Evolutionary conservation across 345 rosid species (phyloP), one percentile per base, ranked within the genome.

Genomic region (Stellera chamaejasme): DNA sequence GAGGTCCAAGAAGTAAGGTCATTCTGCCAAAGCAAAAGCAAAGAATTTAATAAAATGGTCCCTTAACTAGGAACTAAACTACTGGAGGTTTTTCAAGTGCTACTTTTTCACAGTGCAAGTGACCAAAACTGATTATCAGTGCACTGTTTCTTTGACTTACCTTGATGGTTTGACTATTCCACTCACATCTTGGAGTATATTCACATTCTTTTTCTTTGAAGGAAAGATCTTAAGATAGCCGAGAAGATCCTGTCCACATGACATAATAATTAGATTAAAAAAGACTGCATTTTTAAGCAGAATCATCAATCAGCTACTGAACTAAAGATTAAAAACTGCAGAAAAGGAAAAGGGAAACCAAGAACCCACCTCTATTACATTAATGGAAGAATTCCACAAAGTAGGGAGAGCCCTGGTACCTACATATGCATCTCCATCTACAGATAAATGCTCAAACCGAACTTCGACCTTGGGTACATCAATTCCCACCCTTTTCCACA

Each of bases 1-100:
- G 86, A 16, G 90, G 90, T 25, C 90, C 90, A 42, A 80, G 67
- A 46, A 83, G 84, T 58, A 83, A 59, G 48, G 80, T 61, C 86
- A 83, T 80, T 52, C 90, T 76, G 75, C 13, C 46, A 45, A n/a
- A 54, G 13, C 26, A 15, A 55, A 57, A 27, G 7, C 27, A 36
- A 54, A 52, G 42, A 19, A 23, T n/a, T 25, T 25, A 50, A 23
- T 42, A 25, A 4, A 39, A 46, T 11, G 2, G 12, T 32, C 39
- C 9, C 7, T 32, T 32, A 8, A 32, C 5, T 32, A 56, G 45
- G 13, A 23, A 12, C 27, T 16, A 11, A 25, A 27, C 25, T 27
- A 15, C 36, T 11, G 3, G 59, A 61, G 48, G 19, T 56, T 70
- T 56, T 70, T 46, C 39, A 5, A 32, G 9, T 32, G 39, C 9